Evolutionary conservation across 768 basidiomycete genomes (phyloP), one percentile per base, ranked within the genome.

Genomic region (Naganishia vaughanmartiniae): DNA sequence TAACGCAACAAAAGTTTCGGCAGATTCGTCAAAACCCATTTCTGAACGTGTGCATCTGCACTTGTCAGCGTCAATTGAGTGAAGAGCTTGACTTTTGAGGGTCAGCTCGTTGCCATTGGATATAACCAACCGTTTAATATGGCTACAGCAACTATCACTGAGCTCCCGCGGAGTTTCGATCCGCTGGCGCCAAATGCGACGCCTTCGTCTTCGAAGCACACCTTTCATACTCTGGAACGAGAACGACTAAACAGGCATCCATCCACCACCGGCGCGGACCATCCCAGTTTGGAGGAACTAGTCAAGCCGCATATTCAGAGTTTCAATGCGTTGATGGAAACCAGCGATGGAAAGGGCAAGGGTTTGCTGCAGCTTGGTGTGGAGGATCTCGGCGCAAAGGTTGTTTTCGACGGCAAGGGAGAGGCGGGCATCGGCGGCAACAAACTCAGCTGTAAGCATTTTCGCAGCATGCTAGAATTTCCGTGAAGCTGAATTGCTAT

Each of bases 291-390:
- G 71, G 92, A 96, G 75, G 91, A 95, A 82, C 91, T 97, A 76
- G 92, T 97, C 66, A 84, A 87, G 28, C 95, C 96, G 7, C 94
- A 97, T 79, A 87, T 98, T 72, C 90, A 97, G 80, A 93, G 91
- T 46, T 98, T 99, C 85, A 95, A 98, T 81, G 89, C 92, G 19
- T 86, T 99, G 31, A 94, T 97, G 80, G 94, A 97, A 77, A 93
- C 95, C 80, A 89, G 90, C 66, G 90, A 90, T n/a, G 88, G 88
- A 17, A 87, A 91, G 68, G 91, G 90, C 1, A 85, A 85, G 39
- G 96, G 96, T 0, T 81, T 98, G 12, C 79, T 99, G 10, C 87
- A 87, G 58, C 82, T 92, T 1, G 91, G 87, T 10, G 77, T 97
- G 15, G 86, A 89, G 74, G 92, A 97, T 73, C 89, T 98, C 46